Percentiles rank a stretch among this genome's conserved stretches.
These are phyloP conservation scores for Pulveroboletus sp. DNA, from an alignment of 1,284 basidiomycete genomes.

Conservation along the genomic window DNA sequence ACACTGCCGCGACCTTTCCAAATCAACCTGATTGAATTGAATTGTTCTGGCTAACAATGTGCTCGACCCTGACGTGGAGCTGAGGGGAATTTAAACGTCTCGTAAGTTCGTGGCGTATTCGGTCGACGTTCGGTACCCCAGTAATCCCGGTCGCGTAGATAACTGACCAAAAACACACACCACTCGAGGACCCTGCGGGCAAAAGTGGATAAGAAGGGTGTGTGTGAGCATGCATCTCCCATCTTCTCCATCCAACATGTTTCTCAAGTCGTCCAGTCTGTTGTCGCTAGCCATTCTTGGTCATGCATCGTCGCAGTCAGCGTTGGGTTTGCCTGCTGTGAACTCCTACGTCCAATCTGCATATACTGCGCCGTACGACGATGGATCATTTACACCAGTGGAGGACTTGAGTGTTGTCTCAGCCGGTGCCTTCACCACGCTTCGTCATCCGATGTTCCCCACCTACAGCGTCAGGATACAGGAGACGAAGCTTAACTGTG, in stretches of 20 bases:
- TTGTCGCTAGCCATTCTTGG: slow-evolving; percentile 8
- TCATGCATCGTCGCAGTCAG: slow-evolving; percentile 12
- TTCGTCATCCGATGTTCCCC: slow-evolving; percentile 53
- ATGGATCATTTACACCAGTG: slow-evolving; percentile 22
- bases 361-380: slow-evolving; percentile 8
- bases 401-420: slow-evolving; percentile 41
- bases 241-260: neutral
- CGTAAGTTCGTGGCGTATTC: neutral
- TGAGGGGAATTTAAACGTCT: neutral
- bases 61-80: neutral
- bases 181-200: neutral
- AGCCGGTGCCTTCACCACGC: slow-evolving; percentile 44
- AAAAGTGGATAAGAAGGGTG: neutral
- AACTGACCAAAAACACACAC: neutral
- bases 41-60: neutral
- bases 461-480: slow-evolving; percentile 52
- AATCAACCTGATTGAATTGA: neutral
- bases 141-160: neutral
- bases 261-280: neutral
- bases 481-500: slow-evolving; percentile 32
- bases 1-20: neutral
- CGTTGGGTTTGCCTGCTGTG: neutral
- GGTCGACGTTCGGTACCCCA: neutral
- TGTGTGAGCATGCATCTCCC: neutral
- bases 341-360: neutral